Evolutionary conservation across 305 asterid species (phyloP).

Genomic region (Rubia occidens): DNA sequence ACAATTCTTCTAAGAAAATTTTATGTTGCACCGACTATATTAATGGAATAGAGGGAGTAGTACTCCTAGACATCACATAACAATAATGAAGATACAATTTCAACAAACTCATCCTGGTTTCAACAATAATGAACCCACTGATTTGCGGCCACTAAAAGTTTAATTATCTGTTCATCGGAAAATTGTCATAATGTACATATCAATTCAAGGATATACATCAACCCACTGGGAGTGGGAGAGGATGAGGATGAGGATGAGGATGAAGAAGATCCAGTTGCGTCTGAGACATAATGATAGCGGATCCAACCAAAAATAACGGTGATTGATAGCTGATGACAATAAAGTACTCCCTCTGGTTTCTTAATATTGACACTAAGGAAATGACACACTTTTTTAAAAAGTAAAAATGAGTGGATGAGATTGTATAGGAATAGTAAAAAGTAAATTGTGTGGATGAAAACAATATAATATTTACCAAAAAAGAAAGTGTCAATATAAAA

Average conservation of each 20-base stretch:
- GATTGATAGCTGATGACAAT: background rate
- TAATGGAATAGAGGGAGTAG: too few species aligned
- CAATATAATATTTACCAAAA: too few species aligned
- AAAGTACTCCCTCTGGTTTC: background rate
- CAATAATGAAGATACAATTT: too few species aligned
- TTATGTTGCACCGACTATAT: too few species aligned
- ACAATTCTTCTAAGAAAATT: too few species aligned
- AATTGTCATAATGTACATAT: background rate
- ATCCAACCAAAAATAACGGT: background rate
- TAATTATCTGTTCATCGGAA: background rate
- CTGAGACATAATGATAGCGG: background rate
- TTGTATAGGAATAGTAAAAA: too few species aligned
- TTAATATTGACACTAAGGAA: too few species aligned
- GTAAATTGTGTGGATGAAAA: too few species aligned
- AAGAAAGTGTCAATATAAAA: too few species aligned
- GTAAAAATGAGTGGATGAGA: too few species aligned
- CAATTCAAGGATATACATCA: background rate
- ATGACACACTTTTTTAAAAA: too few species aligned
- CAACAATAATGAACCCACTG: background rate
- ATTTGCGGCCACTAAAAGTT: background rate
- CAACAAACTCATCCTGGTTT: background rate
- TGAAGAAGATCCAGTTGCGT: background rate
- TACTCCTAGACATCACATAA: too few species aligned
- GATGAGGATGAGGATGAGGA: conserved; percentile 6
- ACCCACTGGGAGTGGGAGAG: conserved; percentile 7